Evolutionary conservation across 2,329 filamentous ascomycete species (phyloP).

Genomic region (Neoscytalidium dimidiatum): DNA sequence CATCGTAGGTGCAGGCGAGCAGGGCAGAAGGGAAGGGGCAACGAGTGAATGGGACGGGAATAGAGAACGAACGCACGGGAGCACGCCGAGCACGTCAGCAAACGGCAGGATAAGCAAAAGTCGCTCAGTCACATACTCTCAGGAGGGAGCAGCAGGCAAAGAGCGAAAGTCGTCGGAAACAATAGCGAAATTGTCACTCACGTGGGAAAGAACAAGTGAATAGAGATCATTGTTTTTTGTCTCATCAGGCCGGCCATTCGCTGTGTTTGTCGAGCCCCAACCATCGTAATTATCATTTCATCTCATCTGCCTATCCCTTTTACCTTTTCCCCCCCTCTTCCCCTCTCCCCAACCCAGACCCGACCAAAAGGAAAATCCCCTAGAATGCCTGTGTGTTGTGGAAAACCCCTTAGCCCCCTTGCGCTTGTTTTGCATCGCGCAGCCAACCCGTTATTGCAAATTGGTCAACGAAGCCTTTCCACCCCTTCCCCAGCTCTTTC

Average conservation of each 20-base stretch:
- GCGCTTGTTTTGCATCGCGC: constrained; percentile 2
- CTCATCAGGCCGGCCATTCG: constrained; percentile 5
- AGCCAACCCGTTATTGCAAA: constrained; percentile 7
- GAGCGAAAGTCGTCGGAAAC: not conserved
- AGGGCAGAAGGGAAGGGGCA: not conserved
- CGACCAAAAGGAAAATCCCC: not conserved
- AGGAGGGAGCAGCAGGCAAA: too few relatives aligned
- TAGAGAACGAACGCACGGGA: not conserved
- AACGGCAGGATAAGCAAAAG: not conserved
- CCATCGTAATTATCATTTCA: constrained; percentile 16
- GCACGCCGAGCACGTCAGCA: not conserved
- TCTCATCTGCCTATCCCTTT: constrained; percentile 12
- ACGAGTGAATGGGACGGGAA: not conserved
- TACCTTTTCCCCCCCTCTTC: not conserved
- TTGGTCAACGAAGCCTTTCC: not conserved
- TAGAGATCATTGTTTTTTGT: not conserved
- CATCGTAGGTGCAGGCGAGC: too few relatives aligned
- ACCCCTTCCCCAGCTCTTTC: not conserved
- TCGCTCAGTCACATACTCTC: too few relatives aligned
- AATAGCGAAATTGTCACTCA: not conserved
- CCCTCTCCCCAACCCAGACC: not conserved
- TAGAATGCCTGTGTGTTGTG: not conserved
- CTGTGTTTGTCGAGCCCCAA: not conserved
- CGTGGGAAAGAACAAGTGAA: not conserved
- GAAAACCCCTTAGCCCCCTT: not conserved